phyloP scores from a whole-genome alignment of 225 moss, liverwort and hornwort species.

The Sphagnum contortum region DNA sequence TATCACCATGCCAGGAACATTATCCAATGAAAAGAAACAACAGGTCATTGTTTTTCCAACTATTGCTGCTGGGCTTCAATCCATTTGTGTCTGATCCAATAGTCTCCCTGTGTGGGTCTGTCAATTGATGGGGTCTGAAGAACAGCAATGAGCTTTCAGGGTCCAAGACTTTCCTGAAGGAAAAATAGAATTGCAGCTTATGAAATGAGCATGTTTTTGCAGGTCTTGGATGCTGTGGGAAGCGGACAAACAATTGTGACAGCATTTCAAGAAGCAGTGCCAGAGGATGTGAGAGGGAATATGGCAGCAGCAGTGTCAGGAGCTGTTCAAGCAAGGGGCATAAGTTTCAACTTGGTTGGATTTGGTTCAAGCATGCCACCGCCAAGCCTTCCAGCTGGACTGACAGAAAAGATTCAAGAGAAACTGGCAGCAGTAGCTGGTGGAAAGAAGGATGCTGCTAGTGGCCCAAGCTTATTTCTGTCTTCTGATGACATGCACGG shows the following conservation, averaged over 20 bases:
- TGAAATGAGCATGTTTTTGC: constrained; percentile 10
- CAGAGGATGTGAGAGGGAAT: constrained; percentile 87
- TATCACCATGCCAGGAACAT: constrained; percentile 85
- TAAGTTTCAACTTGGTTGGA: constrained; percentile 54
- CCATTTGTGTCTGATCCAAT: no score
- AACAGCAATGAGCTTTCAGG: no score
- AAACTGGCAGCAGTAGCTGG: constrained; percentile 24
- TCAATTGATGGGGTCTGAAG: no score
- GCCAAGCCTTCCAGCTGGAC: constrained; percentile 40
- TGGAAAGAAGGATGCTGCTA: constrained; percentile 20
- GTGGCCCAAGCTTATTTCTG: constrained; percentile 5
- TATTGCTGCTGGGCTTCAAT: neutral
- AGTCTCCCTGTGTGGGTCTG: no score
- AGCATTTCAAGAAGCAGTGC: constrained; percentile 93
- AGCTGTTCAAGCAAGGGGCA: constrained; percentile 63
- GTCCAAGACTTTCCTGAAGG: no score
- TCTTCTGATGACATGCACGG: constrained; percentile 3
- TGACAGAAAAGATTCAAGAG: constrained; percentile 43
- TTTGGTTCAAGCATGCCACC: constrained; percentile 47
- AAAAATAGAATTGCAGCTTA: no score
- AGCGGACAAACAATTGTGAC: constrained; percentile 65
- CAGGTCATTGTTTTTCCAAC: constrained; percentile 32
- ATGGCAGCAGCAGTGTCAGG: constrained; percentile 76
- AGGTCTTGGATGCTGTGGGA: constrained; percentile 86
- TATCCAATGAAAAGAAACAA: constrained; percentile 57